These are phyloP conservation scores for Neurospora africana DNA, from an alignment of 495 filamentous ascomycete species.

Conservation along the genomic window DNA sequence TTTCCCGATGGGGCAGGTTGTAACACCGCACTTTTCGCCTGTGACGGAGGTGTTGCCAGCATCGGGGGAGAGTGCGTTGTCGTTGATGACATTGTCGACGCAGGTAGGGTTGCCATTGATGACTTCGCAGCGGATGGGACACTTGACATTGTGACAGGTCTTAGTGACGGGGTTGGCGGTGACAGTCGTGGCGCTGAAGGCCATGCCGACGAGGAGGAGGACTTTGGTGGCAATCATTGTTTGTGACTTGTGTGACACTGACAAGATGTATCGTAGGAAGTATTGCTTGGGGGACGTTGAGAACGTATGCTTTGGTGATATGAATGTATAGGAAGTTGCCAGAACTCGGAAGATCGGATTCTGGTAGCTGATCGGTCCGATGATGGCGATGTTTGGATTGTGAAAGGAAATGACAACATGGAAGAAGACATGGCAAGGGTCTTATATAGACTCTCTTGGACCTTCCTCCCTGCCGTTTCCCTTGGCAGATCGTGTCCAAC, in stretches of 20 bases:
- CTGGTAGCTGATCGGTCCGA: background rate
- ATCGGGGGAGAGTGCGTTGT: background rate
- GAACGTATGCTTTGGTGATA: background rate
- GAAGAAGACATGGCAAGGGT: background rate
- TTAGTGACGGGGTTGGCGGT: background rate
- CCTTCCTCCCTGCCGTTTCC: background rate
- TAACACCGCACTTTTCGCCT: conserved; percentile 1
- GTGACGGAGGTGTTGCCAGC: background rate
- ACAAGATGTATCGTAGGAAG: background rate
- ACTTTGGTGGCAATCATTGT: background rate
- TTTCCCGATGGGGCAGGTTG: background rate
- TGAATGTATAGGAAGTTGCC: background rate
- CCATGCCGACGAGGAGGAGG: conserved; percentile 6
- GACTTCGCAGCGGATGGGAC: conserved; percentile 7
- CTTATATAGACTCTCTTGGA: background rate
- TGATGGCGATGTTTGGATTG: background rate
- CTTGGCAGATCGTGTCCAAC: background rate
- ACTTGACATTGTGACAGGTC: conserved; percentile 10
- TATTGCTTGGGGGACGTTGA: background rate
- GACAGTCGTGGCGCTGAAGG: conserved; percentile 9
- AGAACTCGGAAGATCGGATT: background rate
- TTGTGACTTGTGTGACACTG: background rate
- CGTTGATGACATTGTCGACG: too few species aligned
- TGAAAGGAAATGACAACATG: background rate
- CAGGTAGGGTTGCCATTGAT: conserved; percentile 10